phyloP scores from a whole-genome alignment of 345 rosid species.

The Dovyalis caffra region DNA sequence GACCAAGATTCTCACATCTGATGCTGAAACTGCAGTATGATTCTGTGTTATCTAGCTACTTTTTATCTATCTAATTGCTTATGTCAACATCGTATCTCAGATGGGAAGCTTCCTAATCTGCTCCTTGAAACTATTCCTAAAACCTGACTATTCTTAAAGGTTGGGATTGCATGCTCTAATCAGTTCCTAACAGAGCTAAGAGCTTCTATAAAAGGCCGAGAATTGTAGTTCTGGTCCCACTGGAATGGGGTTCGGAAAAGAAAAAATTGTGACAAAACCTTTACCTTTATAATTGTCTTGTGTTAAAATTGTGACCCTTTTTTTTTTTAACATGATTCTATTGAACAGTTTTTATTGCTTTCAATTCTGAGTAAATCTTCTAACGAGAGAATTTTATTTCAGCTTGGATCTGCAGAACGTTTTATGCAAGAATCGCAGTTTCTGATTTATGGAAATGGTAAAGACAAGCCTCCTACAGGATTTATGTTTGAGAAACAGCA shows the following conservation, averaged over 20 bases:
- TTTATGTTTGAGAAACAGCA: conserved; percentile 93
- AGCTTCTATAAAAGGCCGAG: not conserved
- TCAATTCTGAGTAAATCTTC: conserved; percentile 3
- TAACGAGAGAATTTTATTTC: conserved; percentile 26
- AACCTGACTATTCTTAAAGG: not conserved
- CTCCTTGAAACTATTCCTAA: not conserved
- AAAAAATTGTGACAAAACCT: not conserved
- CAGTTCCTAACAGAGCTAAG: not conserved
- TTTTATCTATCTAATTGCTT: not conserved
- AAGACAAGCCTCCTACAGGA: conserved; percentile 82
- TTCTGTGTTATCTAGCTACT: not conserved
- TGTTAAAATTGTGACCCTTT: too few relatives aligned
- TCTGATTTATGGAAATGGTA: conserved; percentile 81
- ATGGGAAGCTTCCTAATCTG: not conserved
- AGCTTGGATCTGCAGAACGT: conserved; percentile 95
- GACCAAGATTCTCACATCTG: not conserved
- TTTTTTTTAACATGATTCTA: not conserved
- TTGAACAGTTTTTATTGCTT: conserved; percentile 4
- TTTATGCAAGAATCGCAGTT: conserved; percentile 85
- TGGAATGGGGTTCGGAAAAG: not conserved
- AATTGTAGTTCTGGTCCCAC: not conserved
- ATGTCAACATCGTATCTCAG: not conserved
- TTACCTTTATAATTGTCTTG: too few relatives aligned
- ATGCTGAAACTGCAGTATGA: not conserved
- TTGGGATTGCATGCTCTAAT: not conserved